Conservation (phyloP, 495 filamentous ascomycete genomes). For the Penicillium waksmanii region DNA sequence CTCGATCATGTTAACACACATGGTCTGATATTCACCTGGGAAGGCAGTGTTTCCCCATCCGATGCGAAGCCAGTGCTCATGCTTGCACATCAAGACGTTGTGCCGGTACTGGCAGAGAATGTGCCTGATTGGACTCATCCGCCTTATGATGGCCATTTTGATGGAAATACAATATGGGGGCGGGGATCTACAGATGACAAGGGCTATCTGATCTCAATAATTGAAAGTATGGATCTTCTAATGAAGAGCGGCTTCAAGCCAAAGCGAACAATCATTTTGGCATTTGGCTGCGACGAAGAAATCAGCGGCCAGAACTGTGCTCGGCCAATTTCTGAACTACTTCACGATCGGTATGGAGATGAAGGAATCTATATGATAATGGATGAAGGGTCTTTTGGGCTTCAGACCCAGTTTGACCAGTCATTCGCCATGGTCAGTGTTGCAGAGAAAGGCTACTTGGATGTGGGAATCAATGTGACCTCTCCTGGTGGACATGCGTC, state of each 20-base stretch:
- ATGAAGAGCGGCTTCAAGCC: conserved; percentile 56
- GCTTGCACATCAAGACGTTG: conserved; percentile 68
- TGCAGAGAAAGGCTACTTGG: conserved; percentile 61
- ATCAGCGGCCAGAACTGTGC: conserved; percentile 55
- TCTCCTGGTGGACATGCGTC: conserved; percentile 61
- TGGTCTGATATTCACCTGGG: conserved; percentile 63
- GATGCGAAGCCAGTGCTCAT: conserved; percentile 60
- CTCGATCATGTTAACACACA: conserved; percentile 64
- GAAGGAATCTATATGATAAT: conserved; percentile 59
- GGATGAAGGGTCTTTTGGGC: conserved; percentile 57
- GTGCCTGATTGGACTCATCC: conserved; percentile 60
- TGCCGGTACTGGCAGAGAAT: conserved; percentile 56
- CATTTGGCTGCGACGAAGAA: conserved; percentile 68
- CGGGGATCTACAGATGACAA: conserved; percentile 62
- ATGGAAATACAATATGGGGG: conserved; percentile 62
- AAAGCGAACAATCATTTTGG: conserved; percentile 57
- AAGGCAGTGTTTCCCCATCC: conserved; percentile 47
- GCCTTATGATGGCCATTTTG: conserved; percentile 59
- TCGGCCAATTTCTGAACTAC: conserved; percentile 41
- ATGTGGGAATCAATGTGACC: conserved; percentile 57
- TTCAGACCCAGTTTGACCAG: conserved; percentile 44
- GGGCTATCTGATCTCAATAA: conserved; percentile 58
- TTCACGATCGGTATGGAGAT: conserved; percentile 54
- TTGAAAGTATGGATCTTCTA: conserved; percentile 60
- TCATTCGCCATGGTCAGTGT: conserved; percentile 58